Percentiles rank a stretch among this genome's conserved stretches.
phyloP scores from a whole-genome alignment of 73 alveolate species.

The Paramecium sonneborni region DNA sequence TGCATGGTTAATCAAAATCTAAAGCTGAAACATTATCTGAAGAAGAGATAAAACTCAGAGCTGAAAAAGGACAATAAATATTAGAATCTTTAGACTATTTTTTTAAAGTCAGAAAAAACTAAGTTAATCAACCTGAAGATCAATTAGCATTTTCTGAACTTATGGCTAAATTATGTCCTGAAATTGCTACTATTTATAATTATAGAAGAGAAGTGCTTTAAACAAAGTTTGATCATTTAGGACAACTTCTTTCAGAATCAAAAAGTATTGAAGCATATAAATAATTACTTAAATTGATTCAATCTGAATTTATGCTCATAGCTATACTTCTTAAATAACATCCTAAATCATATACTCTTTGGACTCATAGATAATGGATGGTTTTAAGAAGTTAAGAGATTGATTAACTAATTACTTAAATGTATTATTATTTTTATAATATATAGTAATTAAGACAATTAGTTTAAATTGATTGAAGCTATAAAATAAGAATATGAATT shows the following conservation, averaged over 20 bases:
- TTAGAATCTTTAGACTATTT: slow-evolving; percentile 74
- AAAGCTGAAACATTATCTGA: slow-evolving; percentile 72
- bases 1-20: slow-evolving; percentile 87
- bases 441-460: neutral
- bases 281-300: slow-evolving; percentile 58
- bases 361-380: slow-evolving; percentile 94
- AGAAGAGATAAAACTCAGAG: slow-evolving; percentile 80
- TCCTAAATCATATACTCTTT: slow-evolving; percentile 89
- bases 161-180: slow-evolving; percentile 83
- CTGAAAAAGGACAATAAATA: slow-evolving; percentile 76
- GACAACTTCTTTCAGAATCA: neutral
- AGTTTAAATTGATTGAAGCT: slow-evolving; percentile 59
- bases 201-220: slow-evolving; percentile 83
- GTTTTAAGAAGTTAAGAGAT: slow-evolving; percentile 77
- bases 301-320: slow-evolving; percentile 76
- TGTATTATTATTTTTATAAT: neutral
- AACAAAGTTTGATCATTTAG: slow-evolving; percentile 61
- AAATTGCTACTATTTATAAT: slow-evolving; percentile 86
- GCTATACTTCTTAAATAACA: slow-evolving; percentile 74
- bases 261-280: neutral
- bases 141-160: slow-evolving; percentile 79
- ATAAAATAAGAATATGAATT: slow-evolving; percentile 77
- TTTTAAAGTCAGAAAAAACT: slow-evolving; percentile 73
- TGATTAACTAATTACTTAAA: slow-evolving; percentile 60
- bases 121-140: slow-evolving; percentile 72